Evolutionary conservation across 1,284 basidiomycete genomes (phyloP), one percentile per base, ranked within the genome.

Genomic region (Leccinum insigne): DNA sequence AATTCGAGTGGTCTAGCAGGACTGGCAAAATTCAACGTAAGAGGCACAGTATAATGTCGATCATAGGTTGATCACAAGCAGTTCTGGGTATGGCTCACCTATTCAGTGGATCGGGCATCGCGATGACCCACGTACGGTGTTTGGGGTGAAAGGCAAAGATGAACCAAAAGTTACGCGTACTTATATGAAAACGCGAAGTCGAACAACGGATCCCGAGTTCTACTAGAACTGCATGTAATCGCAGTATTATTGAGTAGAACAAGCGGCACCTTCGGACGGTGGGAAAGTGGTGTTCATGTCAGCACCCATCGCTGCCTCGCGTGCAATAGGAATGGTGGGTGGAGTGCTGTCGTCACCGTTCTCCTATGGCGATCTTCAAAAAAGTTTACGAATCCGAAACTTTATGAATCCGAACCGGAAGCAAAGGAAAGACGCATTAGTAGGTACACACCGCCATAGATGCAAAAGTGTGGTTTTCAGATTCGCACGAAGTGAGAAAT

Each of bases 1-100:
- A 93, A 94, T 73, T 93, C 90, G 35, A 67, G 67, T 0, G 60
- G 61, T 66, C 72, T 73, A 77, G 47, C 9, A 18, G 44, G 44
- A 47, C 44, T 47, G 1, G 42, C 5, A n/a, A 18, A n/a, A 9
- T 47, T 18, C 44, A 47, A 47, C 44, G n/a, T 47, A 10, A 44
- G 42, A 47, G 35, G 11, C 35, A 38, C 35, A 38, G 40, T 8
- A 14, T 42, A 10, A 42, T 14, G 14, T 14, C 3, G 40, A 11
- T 49, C 18, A 49, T n/a, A 10, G 42, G 9, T 18, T 18, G n/a
- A 10, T 18, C 47, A 21, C 47, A 2, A 49, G n/a, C n/a, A 11
- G 18, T 49, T 18, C n/a, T 18, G 10, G 18, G 21, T 10, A 47
- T n/a, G n/a, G n/a, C 44, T 47, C 44, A 47, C 44, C 16, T 47